Percentiles rank a stretch among this genome's conserved stretches.
These are phyloP conservation scores for Thielaviopsis musarum DNA, from an alignment of 2,329 filamentous ascomycete genomes.

Conservation along the genomic window DNA sequence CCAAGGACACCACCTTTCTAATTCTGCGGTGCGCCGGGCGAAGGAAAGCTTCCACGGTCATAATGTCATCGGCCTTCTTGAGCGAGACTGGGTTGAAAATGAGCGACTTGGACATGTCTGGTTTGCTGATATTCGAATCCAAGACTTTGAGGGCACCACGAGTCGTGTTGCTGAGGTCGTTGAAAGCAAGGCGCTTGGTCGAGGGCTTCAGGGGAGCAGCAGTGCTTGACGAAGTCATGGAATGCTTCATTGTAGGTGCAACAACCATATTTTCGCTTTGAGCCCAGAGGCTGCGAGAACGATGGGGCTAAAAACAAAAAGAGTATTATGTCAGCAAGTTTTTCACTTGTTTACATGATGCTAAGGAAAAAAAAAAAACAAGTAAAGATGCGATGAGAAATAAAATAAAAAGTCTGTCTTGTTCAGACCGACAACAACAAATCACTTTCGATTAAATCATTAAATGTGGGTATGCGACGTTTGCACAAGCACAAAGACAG, in stretches of 20 bases:
- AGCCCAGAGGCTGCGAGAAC: conserved; percentile 31
- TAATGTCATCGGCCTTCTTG: conserved; percentile 7
- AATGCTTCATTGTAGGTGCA: conserved; percentile 31
- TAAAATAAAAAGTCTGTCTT: neutral
- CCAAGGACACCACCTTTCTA: conserved; percentile 1
- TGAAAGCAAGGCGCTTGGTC: conserved; percentile 64
- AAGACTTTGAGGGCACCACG: conserved; percentile 18
- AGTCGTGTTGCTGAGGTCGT: conserved; percentile 61
- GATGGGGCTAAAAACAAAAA: conserved; percentile 20
- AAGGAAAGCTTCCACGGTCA: neutral
- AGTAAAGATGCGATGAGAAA: neutral
- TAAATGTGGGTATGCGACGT: neutral
- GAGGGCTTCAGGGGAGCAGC: conserved; percentile 41
- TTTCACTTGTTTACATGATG: neutral
- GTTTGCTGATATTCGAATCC: conserved; percentile 20
- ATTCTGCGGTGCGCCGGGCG: neutral
- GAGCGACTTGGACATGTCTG: conserved; percentile 16
- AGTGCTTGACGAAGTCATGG: conserved; percentile 25
- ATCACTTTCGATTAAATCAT: neutral
- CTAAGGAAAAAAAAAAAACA: neutral
- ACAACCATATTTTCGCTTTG: conserved; percentile 51
- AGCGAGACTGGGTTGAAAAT: conserved; percentile 9
- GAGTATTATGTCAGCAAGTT: neutral
- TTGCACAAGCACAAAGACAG: neutral
- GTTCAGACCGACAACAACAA: neutral